Evolutionary conservation across 75 land plant genomes (phyloP), one percentile per base, ranked within the genome.

Genomic region (Sequoia sempervirens): DNA sequence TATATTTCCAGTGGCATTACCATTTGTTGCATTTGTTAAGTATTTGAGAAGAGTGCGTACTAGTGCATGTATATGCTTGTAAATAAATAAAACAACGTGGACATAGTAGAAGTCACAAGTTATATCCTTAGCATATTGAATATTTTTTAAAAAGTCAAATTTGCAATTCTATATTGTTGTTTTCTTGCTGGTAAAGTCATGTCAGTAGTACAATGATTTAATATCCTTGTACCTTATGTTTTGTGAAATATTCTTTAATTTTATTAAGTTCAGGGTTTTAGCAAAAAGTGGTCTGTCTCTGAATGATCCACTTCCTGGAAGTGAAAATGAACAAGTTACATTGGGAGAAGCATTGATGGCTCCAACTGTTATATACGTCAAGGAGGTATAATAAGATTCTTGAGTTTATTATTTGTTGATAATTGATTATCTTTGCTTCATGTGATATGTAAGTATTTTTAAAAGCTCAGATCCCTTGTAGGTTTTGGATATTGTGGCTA

Each of bases 361-460:
- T 53, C 99, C 99, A 32, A 97, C 99, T 13, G 86, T 88, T 20
- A 96, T 97, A 43, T 97, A 97, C 85, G 99, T 97, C 34, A 96
- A 96, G 83, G 93, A 96, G 98, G 99, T 97, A 8, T 36, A 36
- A 10, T 84, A 4, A 43, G 45, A 78, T n/a, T 45, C 46, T 41
- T 20, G 30, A 78, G 28, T 78, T 43, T 43, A 26, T 36, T 36
- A 54, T 10, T 34, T 61, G n/a, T 13, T 80, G 32, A 20, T 46
- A 79, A 78, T 83, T 83, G 81, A 78, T 84, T 50, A 45, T 23
- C 45, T 2, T 84, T 84, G 37, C 70, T 53, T 26, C 47, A n/a
- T 61, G 66, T 61, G n/a, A 23, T 23, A 17, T 18, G 7, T 17
- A 37, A 9, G 40, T 75, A 75, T 38, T 75, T 75, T 20, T 75